These are phyloP conservation scores for Rhodotorula sp. DNA, from an alignment of 1,284 basidiomycete species.

Conservation along the genomic window DNA sequence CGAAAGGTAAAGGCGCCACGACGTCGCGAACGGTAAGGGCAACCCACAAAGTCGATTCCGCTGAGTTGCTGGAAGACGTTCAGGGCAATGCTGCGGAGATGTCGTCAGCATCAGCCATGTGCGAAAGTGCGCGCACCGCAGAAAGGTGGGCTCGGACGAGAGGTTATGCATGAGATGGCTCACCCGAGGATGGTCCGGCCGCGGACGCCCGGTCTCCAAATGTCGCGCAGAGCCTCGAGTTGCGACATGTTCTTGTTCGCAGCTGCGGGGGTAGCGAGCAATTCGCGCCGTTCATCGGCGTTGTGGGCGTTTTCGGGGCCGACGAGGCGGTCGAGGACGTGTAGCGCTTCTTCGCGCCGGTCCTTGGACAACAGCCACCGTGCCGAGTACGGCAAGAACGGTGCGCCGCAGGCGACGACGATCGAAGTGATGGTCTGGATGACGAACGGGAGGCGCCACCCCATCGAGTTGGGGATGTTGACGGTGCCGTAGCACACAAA, in stretches of 20 bases:
- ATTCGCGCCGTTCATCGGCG: slow-evolving; percentile 44
- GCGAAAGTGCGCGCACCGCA: background rate
- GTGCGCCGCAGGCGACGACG: slow-evolving; percentile 54
- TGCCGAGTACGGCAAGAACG: slow-evolving; percentile 57
- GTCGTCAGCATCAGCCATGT: background rate
- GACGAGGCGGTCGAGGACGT: slow-evolving; percentile 47
- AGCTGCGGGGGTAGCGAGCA: slow-evolving; percentile 16
- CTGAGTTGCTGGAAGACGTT: slow-evolving; percentile 27
- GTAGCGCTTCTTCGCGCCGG: slow-evolving; percentile 52
- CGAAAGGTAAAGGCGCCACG: too few species aligned
- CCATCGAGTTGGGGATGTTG: slow-evolving; percentile 50
- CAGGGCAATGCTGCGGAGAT: slow-evolving; percentile 49
- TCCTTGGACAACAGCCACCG: slow-evolving; percentile 57
- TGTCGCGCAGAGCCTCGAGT: slow-evolving; percentile 20
- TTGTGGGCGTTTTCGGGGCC: slow-evolving; percentile 46
- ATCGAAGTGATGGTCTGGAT: slow-evolving; percentile 53
- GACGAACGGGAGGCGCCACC: slow-evolving; percentile 57
- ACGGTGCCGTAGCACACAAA: slow-evolving; percentile 58
- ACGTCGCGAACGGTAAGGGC: background rate
- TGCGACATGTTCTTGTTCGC: slow-evolving; percentile 5
- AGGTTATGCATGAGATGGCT: background rate
- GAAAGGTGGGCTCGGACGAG: too few species aligned
- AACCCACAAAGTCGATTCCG: slow-evolving; percentile 16
- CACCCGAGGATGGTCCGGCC: slow-evolving; percentile 52
- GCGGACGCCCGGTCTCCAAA: slow-evolving; percentile 32